Evolutionary conservation across 495 filamentous ascomycete genomes (phyloP).

Genomic region (Penicillium salamii): DNA sequence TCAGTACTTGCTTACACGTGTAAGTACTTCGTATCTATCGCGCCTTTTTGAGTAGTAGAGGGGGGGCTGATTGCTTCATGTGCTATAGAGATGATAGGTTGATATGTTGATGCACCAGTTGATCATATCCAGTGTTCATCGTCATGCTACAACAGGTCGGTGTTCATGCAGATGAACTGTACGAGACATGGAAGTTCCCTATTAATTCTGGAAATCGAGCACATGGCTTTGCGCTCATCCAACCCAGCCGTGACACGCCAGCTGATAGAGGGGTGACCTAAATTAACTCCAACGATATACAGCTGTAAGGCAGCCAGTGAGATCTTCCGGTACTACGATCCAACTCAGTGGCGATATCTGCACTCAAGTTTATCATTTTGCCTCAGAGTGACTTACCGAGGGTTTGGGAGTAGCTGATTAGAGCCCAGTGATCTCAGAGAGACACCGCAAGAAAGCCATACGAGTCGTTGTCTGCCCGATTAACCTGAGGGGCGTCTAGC

Average conservation of each 20-base stretch:
- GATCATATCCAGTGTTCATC: neutral
- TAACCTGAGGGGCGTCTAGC: constrained; percentile 12
- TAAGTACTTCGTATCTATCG: neutral
- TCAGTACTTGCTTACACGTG: neutral
- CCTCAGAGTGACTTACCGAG: neutral
- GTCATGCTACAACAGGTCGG: constrained; percentile 11
- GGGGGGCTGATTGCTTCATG: neutral
- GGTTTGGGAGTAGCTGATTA: neutral
- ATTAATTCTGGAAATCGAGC: constrained; percentile 23
- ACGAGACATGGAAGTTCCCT: constrained; percentile 11
- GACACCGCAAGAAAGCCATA: constrained; percentile 5
- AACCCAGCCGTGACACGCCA: constrained; percentile 24
- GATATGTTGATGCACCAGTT: neutral
- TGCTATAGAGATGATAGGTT: neutral
- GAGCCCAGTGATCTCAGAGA: constrained; percentile 6
- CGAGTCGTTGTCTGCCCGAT: constrained; percentile 23
- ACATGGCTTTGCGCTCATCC: constrained; percentile 23
- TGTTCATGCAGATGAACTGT: constrained; percentile 27
- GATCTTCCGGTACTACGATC: neutral
- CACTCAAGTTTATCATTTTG: neutral
- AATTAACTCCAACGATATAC: constrained; percentile 1
- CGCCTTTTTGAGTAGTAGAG: neutral
- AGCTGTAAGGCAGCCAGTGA: constrained; percentile 6
- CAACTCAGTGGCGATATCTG: constrained; percentile 2
- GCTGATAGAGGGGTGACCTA: constrained; percentile 6